Base-by-base conservation (phyloP, 225 moss, liverwort and hornwort genomes). In the Neckera pumila region DNA sequence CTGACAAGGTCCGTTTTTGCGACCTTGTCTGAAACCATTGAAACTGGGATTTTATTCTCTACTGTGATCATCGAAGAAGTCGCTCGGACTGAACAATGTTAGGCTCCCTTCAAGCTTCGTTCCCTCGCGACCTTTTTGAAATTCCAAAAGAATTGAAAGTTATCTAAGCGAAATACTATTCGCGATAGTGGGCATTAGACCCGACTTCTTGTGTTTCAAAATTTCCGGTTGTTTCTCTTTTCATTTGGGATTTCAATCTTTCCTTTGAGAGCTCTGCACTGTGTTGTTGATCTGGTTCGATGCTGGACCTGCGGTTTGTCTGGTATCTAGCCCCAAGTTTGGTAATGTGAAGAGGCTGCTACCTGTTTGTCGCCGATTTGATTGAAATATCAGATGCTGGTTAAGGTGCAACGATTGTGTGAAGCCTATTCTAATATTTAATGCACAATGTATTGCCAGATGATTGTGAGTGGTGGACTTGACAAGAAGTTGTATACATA, bases 401-500 rank as follows among this genome's bases (percentile, higher is more conserved):
- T 63, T 49, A 21, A 59, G 54, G 36, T 64, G 82, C 82, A 82
- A 49, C 53, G 43, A 60, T 78, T 43, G 17, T 79, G 33, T 84
- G 84, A 58, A 89, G 23, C 57, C 3, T 36, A 47, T 91, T 80
- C 79, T 91, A 85, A 91, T 86, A n/a, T 67, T 84, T 63, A 38
- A 64, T 86, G 83, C n/a, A 31, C 63, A 38, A 31, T 91, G 89
- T 89, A 67, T 86, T 93, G 72, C 82, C 95, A 98, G 98, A 95
- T 94, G 91, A 96, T 97, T 91, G 96, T 99, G 85, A 99, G 99
- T 90, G 97, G 94, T 82, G 99, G 99, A 76, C 91, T 99, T 87
- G 99, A 99, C 93, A 99, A 99, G 91, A 99, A 99, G 90, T 87
- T 99, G 83, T 99, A 99, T 90, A 96, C 95, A 36, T 97, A 96